Percentiles rank a stretch among this genome's conserved stretches.
Evolutionary conservation across 2,329 filamentous ascomycete genomes (phyloP).

Genomic region (Sporothrix luriei): DNA sequence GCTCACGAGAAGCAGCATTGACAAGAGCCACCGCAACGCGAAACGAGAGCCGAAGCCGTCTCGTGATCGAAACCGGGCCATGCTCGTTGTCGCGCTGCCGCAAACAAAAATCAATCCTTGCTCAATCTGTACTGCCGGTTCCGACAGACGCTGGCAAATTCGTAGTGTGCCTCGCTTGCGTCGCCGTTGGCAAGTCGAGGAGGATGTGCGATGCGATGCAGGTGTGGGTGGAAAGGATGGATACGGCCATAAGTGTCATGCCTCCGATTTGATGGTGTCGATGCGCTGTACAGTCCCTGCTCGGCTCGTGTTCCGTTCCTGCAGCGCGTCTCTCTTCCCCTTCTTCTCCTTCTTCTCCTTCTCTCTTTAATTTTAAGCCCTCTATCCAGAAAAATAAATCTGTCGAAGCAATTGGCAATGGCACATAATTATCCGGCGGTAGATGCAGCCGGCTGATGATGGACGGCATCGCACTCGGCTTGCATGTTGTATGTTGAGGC

Average conservation of each 20-base stretch:
- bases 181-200: background rate
- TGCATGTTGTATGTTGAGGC: background rate
- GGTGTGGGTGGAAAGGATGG: background rate
- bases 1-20: background rate
- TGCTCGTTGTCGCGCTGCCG: background rate
- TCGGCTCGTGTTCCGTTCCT: background rate
- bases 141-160: background rate
- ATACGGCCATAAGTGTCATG: background rate
- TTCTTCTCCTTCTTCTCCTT: background rate
- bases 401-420: background rate
- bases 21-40: background rate
- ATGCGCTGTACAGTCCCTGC: background rate
- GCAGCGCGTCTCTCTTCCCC: background rate
- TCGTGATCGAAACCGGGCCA: background rate
- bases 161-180: background rate
- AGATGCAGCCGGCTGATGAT: slow-evolving; percentile 7
- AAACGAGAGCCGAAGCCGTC: background rate
- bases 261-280: background rate
- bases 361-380: background rate
- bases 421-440: slow-evolving; percentile 24
- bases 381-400: background rate
- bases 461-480: background rate
- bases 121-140: background rate
- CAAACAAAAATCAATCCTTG: background rate
- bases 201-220: background rate